Evolutionary conservation across 495 filamentous ascomycete species (phyloP).

Genomic region (Penicillium soppii): DNA sequence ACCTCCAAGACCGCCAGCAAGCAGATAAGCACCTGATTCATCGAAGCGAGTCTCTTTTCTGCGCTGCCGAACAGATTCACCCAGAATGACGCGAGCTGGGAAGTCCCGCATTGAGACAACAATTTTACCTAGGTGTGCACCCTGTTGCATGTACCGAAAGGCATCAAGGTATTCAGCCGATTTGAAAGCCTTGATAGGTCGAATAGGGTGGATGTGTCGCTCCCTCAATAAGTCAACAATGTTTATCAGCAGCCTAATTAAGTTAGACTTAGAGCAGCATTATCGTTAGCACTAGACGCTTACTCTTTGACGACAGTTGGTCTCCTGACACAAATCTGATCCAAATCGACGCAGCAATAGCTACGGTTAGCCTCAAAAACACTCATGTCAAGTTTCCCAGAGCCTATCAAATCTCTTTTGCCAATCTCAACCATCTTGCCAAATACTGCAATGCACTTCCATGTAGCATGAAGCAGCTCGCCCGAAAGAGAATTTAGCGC

Average conservation of each 20-base stretch:
- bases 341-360: slow-evolving; percentile 23
- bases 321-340: slow-evolving; percentile 3
- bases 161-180: slow-evolving; percentile 20
- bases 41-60: neutral
- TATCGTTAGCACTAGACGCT: slow-evolving; percentile 5
- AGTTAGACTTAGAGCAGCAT: neutral
- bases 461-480: slow-evolving; percentile 30
- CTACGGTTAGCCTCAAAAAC: slow-evolving; percentile 32
- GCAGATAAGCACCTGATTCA: slow-evolving; percentile 25
- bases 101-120: slow-evolving; percentile 26
- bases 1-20: neutral
- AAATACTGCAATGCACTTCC: slow-evolving; percentile 25
- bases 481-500: slow-evolving; percentile 34
- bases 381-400: slow-evolving; percentile 26
- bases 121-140: slow-evolving; percentile 46
- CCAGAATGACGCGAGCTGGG: neutral
- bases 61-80: neutral
- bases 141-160: slow-evolving; percentile 34
- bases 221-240: slow-evolving; percentile 1
- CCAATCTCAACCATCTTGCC: slow-evolving; percentile 36
- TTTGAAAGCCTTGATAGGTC: slow-evolving; percentile 20
- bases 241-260: slow-evolving; percentile 2
- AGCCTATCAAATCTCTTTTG: slow-evolving; percentile 32
- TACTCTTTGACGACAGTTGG: slow-evolving; percentile 1
- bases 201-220: slow-evolving; percentile 37